Conservation (phyloP, 306 rosid genomes). For the Malus sieversii region DNA sequence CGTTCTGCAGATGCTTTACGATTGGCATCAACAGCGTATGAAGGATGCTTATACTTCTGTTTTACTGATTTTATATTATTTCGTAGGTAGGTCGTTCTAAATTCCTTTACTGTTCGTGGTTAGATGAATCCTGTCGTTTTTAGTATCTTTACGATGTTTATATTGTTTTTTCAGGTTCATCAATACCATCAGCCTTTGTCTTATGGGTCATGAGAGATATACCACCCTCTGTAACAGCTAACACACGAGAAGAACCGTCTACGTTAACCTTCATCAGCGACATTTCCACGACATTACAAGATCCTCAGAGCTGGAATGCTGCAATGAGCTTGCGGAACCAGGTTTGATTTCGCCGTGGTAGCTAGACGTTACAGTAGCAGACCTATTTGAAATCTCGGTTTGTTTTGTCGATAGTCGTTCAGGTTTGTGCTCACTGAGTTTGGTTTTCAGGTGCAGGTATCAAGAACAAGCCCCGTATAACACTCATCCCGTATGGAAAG, state of each 20-base stretch:
- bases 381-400: not conserved
- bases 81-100: slow-evolving; percentile 56
- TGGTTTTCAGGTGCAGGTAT: slow-evolving; percentile 40
- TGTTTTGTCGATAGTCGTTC: not conserved
- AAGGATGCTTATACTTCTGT: slow-evolving; percentile 44
- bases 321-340: slow-evolving; percentile 58
- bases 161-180: slow-evolving; percentile 54
- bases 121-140: not conserved
- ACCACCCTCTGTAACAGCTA: slow-evolving; percentile 45
- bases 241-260: slow-evolving; percentile 44
- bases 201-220: slow-evolving; percentile 86
- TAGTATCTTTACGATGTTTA: slow-evolving; percentile 2
- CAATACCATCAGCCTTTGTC: slow-evolving; percentile 69
- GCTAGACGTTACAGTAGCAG: not conserved
- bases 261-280: slow-evolving; percentile 56
- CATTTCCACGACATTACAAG: slow-evolving; percentile 32
- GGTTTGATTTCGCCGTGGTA: slow-evolving; percentile 24
- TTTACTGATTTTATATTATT: slow-evolving; percentile 63
- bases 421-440: slow-evolving; percentile 5
- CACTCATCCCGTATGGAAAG: slow-evolving; percentile 3
- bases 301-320: slow-evolving; percentile 65
- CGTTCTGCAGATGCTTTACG: slow-evolving; percentile 61
- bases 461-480: slow-evolving; percentile 72
- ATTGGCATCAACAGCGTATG: slow-evolving; percentile 37
- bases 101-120: slow-evolving; percentile 2